phyloP scores from a whole-genome alignment of 2,329 filamentous ascomycete species.

The Gnomoniopsis sp. region DNA sequence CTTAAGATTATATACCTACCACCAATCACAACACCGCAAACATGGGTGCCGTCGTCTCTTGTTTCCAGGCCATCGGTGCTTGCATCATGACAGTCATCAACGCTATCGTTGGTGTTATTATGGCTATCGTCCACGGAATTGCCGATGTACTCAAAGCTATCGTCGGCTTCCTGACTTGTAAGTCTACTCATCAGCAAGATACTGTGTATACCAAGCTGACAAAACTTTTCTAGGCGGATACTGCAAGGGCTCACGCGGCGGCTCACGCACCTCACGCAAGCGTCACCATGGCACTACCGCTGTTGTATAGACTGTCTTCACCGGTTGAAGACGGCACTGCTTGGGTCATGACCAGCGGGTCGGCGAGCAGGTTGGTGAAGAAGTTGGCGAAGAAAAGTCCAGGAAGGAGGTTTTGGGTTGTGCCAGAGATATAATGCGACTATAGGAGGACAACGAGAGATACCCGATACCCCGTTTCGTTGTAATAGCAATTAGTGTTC shows the following conservation, averaged over 20 bases:
- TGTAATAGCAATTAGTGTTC: background rate
- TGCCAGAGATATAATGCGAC: no score
- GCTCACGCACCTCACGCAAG: no score
- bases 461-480: background rate
- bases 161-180: slow-evolving; percentile 60
- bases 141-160: slow-evolving; percentile 64
- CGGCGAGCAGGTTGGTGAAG: no score
- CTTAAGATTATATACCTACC: background rate
- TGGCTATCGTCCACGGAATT: slow-evolving; percentile 65
- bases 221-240: background rate
- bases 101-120: slow-evolving; percentile 61
- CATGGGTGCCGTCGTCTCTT: slow-evolving; percentile 18
- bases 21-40: slow-evolving; percentile 3
- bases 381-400: background rate
- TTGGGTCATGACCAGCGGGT: no score
- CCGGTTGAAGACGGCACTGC: no score
- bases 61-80: slow-evolving; percentile 16
- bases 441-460: background rate
- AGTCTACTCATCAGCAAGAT: slow-evolving; percentile 13
- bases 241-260: no score
- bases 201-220: no score
- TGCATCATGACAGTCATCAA: slow-evolving; percentile 48
- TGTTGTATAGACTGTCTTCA: no score
- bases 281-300: no score
- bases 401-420: no score